Base-by-base conservation (phyloP, 805 yeast species). In the Kodamaea hsintzibuensis region DNA sequence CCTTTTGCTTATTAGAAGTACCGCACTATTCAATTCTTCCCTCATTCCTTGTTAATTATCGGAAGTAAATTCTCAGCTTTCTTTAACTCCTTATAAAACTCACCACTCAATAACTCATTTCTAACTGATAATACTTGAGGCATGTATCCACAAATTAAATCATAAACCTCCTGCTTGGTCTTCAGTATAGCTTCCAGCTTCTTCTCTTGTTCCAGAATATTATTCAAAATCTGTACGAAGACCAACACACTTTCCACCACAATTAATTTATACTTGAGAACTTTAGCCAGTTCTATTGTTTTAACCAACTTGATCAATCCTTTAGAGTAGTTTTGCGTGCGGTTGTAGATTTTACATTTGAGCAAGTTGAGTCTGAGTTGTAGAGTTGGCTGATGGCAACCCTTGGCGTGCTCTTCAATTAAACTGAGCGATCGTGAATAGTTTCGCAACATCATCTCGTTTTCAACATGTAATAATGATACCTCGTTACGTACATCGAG, bases 281-380 rank as follows among this genome's bases (percentile, higher is more conserved):
- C 62, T 17, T 76, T 74, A 0, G 88, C 80, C 10, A 74, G 61
- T 47, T 79, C 76, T 1, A 86, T 66, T 50, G 83, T 75, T 56
- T 81, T 82, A 5, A 81, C 62, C 0, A 84, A 60, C 16, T 78
- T 62, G 0, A 86, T 77, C 7, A 86, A 57, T 0, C 81, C 82
- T 53, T 86, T 73, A 8, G 78, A 65, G 12, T 83, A 80, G 3
- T 75, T 67, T 0, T 81, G 78, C 13, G 79, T 64, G 4, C 67
- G 59, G 19, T 77, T 59, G 54, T 83, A 67, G 0, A 82, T 71
- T 12, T 69, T 61, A 43, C 82, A 76, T 59, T 81, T 79, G 49
- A 83, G 60, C 9, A 83, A 59, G 47, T 76, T 81, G 52, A 80
- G 75, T 60, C 73, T 74, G 22, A 18, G 83, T 66, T 38, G 72